These are phyloP conservation scores for Mucor ambiguus DNA, from an alignment of 371 early-diverging fungal genomes.

Conservation along the genomic window DNA sequence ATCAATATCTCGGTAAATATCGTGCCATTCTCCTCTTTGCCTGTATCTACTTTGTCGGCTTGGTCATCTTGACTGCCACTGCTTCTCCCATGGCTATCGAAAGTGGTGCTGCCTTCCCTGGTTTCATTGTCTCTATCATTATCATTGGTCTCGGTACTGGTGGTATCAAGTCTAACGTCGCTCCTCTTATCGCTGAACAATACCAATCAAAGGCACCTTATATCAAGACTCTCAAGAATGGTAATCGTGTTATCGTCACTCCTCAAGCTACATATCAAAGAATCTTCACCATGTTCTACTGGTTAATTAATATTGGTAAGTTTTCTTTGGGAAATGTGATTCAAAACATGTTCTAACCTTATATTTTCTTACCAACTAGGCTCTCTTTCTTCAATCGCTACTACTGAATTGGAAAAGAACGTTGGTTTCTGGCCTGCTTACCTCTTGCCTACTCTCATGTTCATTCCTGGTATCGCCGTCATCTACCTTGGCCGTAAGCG, in stretches of 20 bases:
- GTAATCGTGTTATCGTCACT: conserved; percentile 49
- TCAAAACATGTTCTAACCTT: not conserved
- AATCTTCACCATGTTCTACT: conserved; percentile 40
- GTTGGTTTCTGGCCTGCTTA: conserved; percentile 72
- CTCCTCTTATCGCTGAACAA: conserved; percentile 53
- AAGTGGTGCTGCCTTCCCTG: conserved; percentile 60
- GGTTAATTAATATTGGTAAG: conserved; percentile 59
- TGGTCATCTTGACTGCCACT: conserved; percentile 65
- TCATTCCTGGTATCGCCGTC: conserved; percentile 63
- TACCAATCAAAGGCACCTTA: conserved; percentile 39
- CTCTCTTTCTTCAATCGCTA: conserved; percentile 63
- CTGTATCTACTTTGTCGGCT: conserved; percentile 70
- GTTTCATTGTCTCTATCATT: conserved; percentile 65
- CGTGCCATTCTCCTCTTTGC: conserved; percentile 79
- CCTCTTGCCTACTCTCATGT: conserved; percentile 70
- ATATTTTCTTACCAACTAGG: conserved; percentile 22
- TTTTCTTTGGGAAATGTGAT: not conserved
- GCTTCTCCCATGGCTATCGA: conserved; percentile 60
- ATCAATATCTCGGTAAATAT: conserved; percentile 84
- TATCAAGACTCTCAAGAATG: conserved; percentile 32
- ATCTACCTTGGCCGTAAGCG: conserved; percentile 61
- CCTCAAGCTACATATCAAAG: conserved; percentile 53
- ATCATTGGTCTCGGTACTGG: conserved; percentile 72
- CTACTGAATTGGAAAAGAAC: conserved; percentile 58
- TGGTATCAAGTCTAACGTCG: conserved; percentile 57